Percentiles rank a stretch among this genome's conserved stretches.
Conservation (phyloP, 331 rosid species). For the Malus hybrid region DNA sequence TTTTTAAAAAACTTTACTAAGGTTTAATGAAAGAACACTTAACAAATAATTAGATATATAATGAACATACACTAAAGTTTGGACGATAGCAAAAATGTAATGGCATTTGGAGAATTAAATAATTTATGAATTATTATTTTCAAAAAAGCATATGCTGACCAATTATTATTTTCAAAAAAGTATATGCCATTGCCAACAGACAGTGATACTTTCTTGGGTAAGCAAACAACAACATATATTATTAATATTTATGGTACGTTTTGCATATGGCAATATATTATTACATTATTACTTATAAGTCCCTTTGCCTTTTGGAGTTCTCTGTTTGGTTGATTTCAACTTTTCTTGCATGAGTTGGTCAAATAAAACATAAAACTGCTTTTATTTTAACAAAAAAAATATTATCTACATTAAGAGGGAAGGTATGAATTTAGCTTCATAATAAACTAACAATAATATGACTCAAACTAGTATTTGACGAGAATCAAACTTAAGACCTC, state of each 20-base stretch:
- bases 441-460: too few relatives aligned
- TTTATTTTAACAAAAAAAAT: too few relatives aligned
- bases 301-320: not conserved
- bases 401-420: too few relatives aligned
- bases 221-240: not conserved
- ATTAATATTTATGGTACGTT: not conserved
- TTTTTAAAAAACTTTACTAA: too few relatives aligned
- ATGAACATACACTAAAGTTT: too few relatives aligned
- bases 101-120: not conserved
- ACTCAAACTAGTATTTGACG: too few relatives aligned
- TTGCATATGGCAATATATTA: not conserved
- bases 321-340: not conserved
- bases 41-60: too few relatives aligned
- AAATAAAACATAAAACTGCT: not conserved
- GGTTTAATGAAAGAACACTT: too few relatives aligned
- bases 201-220: too few relatives aligned
- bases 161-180: not conserved
- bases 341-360: not conserved
- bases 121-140: not conserved
- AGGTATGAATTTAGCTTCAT: too few relatives aligned
- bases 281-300: not conserved
- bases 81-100: not conserved
- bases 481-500: too few relatives aligned
- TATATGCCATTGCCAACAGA: not conserved
- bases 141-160: not conserved